Evolutionary conservation across 805 yeast genomes (phyloP).

Genomic region (Yarrowia deformans): DNA sequence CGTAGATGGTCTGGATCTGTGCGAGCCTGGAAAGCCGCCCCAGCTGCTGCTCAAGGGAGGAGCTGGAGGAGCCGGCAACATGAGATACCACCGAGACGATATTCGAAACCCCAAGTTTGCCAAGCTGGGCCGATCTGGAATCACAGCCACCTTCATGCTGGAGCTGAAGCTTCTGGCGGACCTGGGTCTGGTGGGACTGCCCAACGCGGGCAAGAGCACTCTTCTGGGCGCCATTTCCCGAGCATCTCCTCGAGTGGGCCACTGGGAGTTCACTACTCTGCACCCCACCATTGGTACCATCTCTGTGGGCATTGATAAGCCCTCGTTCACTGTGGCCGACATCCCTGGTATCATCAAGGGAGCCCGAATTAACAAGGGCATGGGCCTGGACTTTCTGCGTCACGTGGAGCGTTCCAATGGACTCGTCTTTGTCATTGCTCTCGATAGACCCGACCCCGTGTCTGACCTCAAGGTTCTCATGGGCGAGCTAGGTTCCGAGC

Average conservation of each 20-base stretch:
- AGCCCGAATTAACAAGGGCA: conserved; percentile 80
- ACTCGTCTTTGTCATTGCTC: conserved; percentile 81
- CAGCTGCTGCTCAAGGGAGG: conserved; percentile 81
- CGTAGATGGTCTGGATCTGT: conserved; percentile 75
- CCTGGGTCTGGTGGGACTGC: conserved; percentile 91
- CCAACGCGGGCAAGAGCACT: conserved; percentile 97
- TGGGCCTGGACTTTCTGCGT: conserved; percentile 91
- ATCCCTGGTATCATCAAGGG: conserved; percentile 95
- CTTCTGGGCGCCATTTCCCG: conserved; percentile 83
- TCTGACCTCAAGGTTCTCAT: conserved; percentile 68
- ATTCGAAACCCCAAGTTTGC: conserved; percentile 91
- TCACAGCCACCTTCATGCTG: conserved; percentile 71
- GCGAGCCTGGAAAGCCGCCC: conserved; percentile 66
- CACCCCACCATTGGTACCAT: conserved; percentile 94
- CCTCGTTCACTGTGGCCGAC: conserved; percentile 90
- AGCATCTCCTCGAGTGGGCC: conserved; percentile 91
- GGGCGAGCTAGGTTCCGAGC: conserved; percentile 71
- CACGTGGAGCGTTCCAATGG: conserved; percentile 94
- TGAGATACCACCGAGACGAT: conserved; percentile 86
- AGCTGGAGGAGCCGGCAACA: conserved; percentile 92
- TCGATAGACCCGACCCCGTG: conserved; percentile 72
- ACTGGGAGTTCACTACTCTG: conserved; percentile 95
- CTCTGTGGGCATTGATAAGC: conserved; percentile 58
- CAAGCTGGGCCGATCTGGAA: conserved; percentile 75
- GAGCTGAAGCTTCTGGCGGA: conserved; percentile 92